Evolutionary conservation across 2,329 filamentous ascomycete species (phyloP), one percentile per base, ranked within the genome.

Genomic region (Sphaerulina musiva): DNA sequence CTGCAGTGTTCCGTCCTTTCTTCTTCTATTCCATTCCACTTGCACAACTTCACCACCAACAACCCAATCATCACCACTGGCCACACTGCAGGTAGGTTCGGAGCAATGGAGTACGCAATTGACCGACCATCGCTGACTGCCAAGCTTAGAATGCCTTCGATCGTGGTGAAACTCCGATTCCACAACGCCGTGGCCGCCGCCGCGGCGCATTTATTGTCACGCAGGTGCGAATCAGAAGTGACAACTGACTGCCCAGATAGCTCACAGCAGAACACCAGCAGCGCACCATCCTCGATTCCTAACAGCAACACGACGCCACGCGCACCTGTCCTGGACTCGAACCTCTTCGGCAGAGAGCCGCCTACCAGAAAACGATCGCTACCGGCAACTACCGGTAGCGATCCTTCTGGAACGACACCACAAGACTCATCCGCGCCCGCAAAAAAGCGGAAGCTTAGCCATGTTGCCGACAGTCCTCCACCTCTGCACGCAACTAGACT

Each of bases 321-420:
- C 26, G 34, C 23, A 7, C 14, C 36, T 23, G 23, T 51, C 17
- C 29, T 32, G 17, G 48, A 51, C 23, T 45, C 53, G 20, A 39
- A 40, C 6, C 46, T 52, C 14, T 56, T 48, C 34, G 53, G 53
- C 32, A 48, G 53, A 7, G 53, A 52, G 45, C 53, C 42, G 7
- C 46, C 48, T 6, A 45, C 40, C 38, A 45, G 48, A 39, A 36
- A 23, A 29, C 48, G 48, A 14, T 12, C 40, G 17, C 7, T 34
- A 23, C 12, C 20, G 11, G 32, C 48, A 12, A n/a, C n/a, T 9
- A 20, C 31, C 23, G 14, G 14, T 17, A 29, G 26, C 26, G 5
- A 29, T 29, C 40, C 48, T 29, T 40, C 48, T 38, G 34, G 34
- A 38, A n/a, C 32, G 48, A 41, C 45, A 46, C 41, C 31, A 38